Percentiles rank a stretch among this genome's conserved stretches.
Evolutionary conservation across 1,284 basidiomycete species (phyloP).

Genomic region (Fomitopsis schrenkii): DNA sequence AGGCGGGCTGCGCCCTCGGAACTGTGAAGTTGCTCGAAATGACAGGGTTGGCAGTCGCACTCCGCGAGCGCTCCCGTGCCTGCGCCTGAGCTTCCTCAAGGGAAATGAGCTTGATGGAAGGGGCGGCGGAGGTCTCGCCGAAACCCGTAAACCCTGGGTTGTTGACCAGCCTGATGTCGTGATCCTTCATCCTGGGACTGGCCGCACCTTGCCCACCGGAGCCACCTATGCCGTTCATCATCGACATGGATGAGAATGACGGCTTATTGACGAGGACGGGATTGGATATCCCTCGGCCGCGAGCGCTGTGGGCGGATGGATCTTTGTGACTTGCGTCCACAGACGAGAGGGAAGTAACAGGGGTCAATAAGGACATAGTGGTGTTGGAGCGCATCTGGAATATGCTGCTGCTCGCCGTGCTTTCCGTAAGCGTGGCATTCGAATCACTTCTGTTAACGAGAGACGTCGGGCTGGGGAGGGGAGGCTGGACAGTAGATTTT

Average conservation of each 20-base stretch:
- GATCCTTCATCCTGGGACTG: slow-evolving; percentile 17
- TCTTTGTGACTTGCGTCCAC: slow-evolving; percentile 32
- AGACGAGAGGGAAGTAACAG: slow-evolving; percentile 45
- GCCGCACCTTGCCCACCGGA: slow-evolving; percentile 1
- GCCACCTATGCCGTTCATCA: slow-evolving; percentile 9
- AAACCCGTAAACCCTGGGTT: slow-evolving; percentile 34
- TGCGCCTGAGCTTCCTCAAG: slow-evolving; percentile 72
- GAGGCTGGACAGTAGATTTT: slow-evolving; percentile 11
- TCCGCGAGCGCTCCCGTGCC: slow-evolving; percentile 47
- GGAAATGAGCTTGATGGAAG: slow-evolving; percentile 63
- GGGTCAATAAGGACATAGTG: slow-evolving; percentile 38
- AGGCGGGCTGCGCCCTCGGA: slow-evolving; percentile 8
- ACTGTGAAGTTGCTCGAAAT: slow-evolving; percentile 20
- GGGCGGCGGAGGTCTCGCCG: slow-evolving; percentile 41
- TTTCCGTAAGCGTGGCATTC: slow-evolving; percentile 50
- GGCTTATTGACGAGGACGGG: slow-evolving; percentile 27
- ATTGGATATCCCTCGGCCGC: slow-evolving; percentile 26
- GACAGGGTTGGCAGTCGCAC: slow-evolving; percentile 38
- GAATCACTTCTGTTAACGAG: slow-evolving; percentile 41
- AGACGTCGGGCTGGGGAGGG: slow-evolving; percentile 18
- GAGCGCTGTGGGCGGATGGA: slow-evolving; percentile 18
- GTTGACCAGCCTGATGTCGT: slow-evolving; percentile 31
- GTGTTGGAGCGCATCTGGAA: slow-evolving; percentile 35
- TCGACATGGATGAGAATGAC: slow-evolving; percentile 14
- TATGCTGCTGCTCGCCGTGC: slow-evolving; percentile 32